Base-by-base conservation (phyloP, 305 asterid genomes). In the Fraxinus velutina region DNA sequence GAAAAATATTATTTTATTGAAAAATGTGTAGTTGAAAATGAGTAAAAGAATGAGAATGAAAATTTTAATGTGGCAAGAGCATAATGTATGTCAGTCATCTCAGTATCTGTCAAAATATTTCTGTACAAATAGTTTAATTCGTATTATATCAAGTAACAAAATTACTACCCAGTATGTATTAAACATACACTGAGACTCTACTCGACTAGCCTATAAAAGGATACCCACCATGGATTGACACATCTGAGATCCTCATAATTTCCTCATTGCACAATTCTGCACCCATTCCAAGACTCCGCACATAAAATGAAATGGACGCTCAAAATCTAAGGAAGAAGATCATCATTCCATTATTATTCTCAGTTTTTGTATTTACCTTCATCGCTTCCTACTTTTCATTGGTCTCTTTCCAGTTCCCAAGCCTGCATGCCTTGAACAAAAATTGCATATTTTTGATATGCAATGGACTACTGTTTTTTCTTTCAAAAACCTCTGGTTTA, bases 281-380 rank as follows among this genome's bases (percentile, higher is more conserved):
- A 2, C 27, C 66, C 66, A 17, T 17, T 9, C 4, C 10, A 6
- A 22, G 30, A 60, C 71, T 3, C 71, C 2, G 70, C 71, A 21
- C 30, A 6, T 60, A 2, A 60, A 7, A 22, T 8, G 64, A 55
- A 17, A 55, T 55, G 66, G 66, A 55, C 27, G 24, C 66, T 19
- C 66, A 55, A 55, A 55, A 55, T 22, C 71, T 8, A 5, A 55
- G 24, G 71, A 19, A 62, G 34, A 83, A 75, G 80, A 57, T 27
- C 37, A 9, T 75, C 22, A 62, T 82, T 9, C 82, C 82, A 81
- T 4, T 84, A 36, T 4, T 87, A 32, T 60, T 81, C 19, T 81
- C 83, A n/a, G 12, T 81, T 33, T 83, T 86, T 36, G 19, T 85
- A 37, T 73, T 85, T 68, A 85, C 77, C 78, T 37, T 79, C 52